phyloP scores from a whole-genome alignment of 2,329 filamentous ascomycete genomes.

The Paramyrothecium roridum region DNA sequence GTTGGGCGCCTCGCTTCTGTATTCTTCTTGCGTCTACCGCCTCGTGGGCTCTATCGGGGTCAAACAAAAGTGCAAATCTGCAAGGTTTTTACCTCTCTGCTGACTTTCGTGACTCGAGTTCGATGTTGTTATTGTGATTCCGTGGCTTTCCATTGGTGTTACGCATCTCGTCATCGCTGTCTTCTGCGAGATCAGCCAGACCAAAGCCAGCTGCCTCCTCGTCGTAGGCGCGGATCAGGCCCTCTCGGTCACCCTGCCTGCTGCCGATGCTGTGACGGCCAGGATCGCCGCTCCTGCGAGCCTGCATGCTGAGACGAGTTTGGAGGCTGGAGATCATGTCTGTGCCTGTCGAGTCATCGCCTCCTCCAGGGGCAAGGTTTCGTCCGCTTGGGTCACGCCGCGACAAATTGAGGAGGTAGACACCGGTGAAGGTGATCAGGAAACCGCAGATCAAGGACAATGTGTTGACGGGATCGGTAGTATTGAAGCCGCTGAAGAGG shows the following conservation, averaged over 20 bases:
- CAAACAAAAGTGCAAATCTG: neutral
- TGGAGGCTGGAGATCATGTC: constrained; percentile 87
- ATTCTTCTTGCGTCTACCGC: neutral
- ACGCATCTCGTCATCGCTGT: constrained; percentile 62
- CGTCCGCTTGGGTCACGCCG: constrained; percentile 83
- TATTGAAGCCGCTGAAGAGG: constrained; percentile 94
- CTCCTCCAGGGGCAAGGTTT: constrained; percentile 54
- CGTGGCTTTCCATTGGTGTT: constrained; percentile 40
- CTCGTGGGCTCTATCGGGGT: neutral
- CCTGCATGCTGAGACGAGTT: constrained; percentile 91
- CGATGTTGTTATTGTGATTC: constrained; percentile 40
- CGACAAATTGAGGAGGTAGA: constrained; percentile 95
- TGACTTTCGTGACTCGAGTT: constrained; percentile 45
- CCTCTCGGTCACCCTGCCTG: constrained; percentile 68
- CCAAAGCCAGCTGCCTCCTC: constrained; percentile 74
- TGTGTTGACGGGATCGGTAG: constrained; percentile 85
- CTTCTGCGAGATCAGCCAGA: constrained; percentile 74
- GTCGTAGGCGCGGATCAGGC: constrained; percentile 85
- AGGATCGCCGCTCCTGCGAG: constrained; percentile 69
- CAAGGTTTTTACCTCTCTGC: neutral
- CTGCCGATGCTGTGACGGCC: constrained; percentile 62
- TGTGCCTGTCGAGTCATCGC: constrained; percentile 79
- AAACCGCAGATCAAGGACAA: constrained; percentile 91
- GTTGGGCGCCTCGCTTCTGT: neutral
- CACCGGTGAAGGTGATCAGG: constrained; percentile 89